Percentiles rank a stretch among this genome's conserved stretches.
These are phyloP conservation scores for Lachnellula arida DNA, from an alignment of 2,329 filamentous ascomycete species.

Conservation along the genomic window DNA sequence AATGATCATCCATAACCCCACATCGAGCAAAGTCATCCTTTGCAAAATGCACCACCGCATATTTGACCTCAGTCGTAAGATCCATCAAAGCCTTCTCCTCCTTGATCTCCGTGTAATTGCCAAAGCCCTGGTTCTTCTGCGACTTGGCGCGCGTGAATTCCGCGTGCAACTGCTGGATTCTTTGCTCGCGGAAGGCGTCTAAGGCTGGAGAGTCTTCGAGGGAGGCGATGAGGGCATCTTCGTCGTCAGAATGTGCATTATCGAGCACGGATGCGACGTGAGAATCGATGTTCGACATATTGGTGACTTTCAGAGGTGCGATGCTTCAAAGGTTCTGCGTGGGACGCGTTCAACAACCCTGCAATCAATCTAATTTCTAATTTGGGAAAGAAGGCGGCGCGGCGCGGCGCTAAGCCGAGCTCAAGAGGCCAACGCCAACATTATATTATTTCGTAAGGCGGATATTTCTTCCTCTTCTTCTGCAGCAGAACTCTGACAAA, in stretches of 20 bases:
- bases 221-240: constrained; percentile 54
- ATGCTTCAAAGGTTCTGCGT: constrained; percentile 5
- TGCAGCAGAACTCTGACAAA: constrained; percentile 2
- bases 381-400: neutral
- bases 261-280: constrained; percentile 47
- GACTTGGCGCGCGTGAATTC: constrained; percentile 49
- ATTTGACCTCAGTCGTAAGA: constrained; percentile 36
- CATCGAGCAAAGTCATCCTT: constrained; percentile 39
- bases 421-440: constrained; percentile 8
- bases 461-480: constrained; percentile 1
- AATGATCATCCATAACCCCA: constrained; percentile 38
- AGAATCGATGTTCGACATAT: constrained; percentile 44
- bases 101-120: constrained; percentile 50
- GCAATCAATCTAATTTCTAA: neutral
- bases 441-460: neutral
- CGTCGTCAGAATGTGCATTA: constrained; percentile 40
- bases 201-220: constrained; percentile 49
- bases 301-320: neutral
- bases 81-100: constrained; percentile 54
- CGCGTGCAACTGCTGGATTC: constrained; percentile 52
- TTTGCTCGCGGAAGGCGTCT: constrained; percentile 50
- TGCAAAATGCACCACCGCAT: constrained; percentile 38
- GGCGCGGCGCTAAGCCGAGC: constrained; percentile 3
- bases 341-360: neutral
- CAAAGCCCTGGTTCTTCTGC: constrained; percentile 46